These are phyloP conservation scores for Anaeromyces robustus DNA, from an alignment of 192 early-diverging fungal species.

Conservation along the genomic window DNA sequence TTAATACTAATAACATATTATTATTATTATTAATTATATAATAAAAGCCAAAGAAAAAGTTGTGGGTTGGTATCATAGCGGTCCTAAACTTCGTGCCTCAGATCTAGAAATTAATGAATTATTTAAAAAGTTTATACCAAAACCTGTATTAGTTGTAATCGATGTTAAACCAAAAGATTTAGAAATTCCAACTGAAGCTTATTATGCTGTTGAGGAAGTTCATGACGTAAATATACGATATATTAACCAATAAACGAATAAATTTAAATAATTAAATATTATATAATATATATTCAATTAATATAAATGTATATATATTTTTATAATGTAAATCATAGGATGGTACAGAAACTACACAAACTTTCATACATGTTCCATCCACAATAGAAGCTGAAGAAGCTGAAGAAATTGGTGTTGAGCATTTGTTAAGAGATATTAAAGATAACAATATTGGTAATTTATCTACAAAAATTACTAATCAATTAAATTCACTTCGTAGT, in stretches of 20 bases:
- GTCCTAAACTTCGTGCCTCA: conserved; percentile 87
- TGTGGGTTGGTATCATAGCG: conserved; percentile 99
- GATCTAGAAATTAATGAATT: conserved; percentile 97
- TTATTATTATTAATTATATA: no score
- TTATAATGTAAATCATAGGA: conserved; percentile 42
- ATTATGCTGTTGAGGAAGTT: conserved; percentile 94
- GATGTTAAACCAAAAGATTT: conserved; percentile 88
- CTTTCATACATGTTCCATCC: conserved; percentile 90
- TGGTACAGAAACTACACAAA: conserved; percentile 89
- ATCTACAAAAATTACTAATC: conserved; percentile 81
- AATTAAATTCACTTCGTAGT: conserved; percentile 81
- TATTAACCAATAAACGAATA: no score
- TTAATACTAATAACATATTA: no score
- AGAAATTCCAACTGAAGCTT: conserved; percentile 91
- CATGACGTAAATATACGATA: conserved; percentile 71
- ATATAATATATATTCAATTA: background rate
- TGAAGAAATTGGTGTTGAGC: conserved; percentile 99
- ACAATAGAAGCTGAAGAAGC: conserved; percentile 96
- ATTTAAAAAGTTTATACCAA: conserved; percentile 85
- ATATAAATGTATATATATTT: background rate
- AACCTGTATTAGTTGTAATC: conserved; percentile 93
- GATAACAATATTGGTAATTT: conserved; percentile 90
- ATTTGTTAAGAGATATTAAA: conserved; percentile 94
- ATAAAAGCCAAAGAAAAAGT: conserved; percentile 74
- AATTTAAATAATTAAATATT: no score